A percentile compares a stretch with the other conserved stretches of the same genome.
Conservation (phyloP, 1,284 basidiomycete genomes). For the Heterobasidion occidentale region DNA sequence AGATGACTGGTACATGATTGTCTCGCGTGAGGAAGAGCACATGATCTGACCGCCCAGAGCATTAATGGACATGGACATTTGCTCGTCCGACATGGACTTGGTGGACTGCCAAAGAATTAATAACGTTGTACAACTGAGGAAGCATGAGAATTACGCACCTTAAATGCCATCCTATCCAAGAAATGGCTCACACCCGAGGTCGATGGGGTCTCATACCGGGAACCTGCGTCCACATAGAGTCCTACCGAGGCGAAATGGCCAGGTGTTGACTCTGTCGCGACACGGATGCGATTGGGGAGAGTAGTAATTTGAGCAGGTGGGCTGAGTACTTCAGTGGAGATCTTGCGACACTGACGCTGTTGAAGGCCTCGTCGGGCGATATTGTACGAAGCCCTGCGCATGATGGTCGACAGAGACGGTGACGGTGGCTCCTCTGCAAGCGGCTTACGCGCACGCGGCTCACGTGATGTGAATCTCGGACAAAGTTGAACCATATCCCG, state of each 20-base stretch:
- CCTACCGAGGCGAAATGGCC: constrained; percentile 95
- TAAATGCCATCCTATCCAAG: constrained; percentile 93
- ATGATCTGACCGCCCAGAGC: constrained; percentile 89
- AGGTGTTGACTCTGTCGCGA: constrained; percentile 87
- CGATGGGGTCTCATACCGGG: constrained; percentile 78
- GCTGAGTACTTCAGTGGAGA: constrained; percentile 11
- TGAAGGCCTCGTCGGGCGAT: background rate
- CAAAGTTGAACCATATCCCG: background rate
- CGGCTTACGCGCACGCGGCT: too few species aligned
- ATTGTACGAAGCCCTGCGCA: background rate
- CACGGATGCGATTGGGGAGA: constrained; percentile 85
- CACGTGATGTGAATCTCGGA: background rate
- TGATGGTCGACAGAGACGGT: background rate
- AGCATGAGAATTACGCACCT: constrained; percentile 43
- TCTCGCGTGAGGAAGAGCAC: constrained; percentile 87
- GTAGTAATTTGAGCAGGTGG: constrained; percentile 64
- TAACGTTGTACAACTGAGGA: background rate
- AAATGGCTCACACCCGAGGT: constrained; percentile 88
- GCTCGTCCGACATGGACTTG: constrained; percentile 47
- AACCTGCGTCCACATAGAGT: constrained; percentile 90
- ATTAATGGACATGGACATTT: constrained; percentile 83
- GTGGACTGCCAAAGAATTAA: constrained; percentile 41
- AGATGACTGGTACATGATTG: constrained; percentile 97
- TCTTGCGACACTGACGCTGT: background rate
- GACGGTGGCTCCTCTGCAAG: too few species aligned